These are phyloP conservation scores for Ophiostoma sp. DNA, from an alignment of 2,329 filamentous ascomycete genomes.

Conservation along the genomic window DNA sequence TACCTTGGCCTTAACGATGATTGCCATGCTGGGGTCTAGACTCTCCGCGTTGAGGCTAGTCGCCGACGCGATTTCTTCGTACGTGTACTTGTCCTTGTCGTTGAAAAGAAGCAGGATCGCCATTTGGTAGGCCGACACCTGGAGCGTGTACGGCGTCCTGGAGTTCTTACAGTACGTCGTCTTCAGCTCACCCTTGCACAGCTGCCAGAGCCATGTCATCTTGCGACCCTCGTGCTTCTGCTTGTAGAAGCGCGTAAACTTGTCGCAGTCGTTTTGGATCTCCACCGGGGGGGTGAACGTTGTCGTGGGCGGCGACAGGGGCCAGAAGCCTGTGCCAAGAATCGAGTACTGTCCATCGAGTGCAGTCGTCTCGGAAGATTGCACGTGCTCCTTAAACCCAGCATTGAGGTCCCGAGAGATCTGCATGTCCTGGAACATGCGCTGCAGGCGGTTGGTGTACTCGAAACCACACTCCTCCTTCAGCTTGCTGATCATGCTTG, in stretches of 20 bases:
- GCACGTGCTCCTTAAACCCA: constrained; percentile 73
- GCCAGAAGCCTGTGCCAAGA: constrained; percentile 96
- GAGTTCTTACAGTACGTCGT: constrained; percentile 84
- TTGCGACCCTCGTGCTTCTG: constrained; percentile 96
- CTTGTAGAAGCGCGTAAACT: constrained; percentile 87
- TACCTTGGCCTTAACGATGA: constrained; percentile 91
- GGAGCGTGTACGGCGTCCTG: constrained; percentile 93
- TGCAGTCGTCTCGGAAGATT: constrained; percentile 61
- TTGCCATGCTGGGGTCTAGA: constrained; percentile 76
- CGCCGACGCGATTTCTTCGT: constrained; percentile 78
- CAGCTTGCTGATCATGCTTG: constrained; percentile 98
- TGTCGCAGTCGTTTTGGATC: constrained; percentile 80
- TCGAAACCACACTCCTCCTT: constrained; percentile 98
- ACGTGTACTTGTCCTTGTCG: constrained; percentile 75
- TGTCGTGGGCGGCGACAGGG: constrained; percentile 77
- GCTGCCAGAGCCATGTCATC: constrained; percentile 94
- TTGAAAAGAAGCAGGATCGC: constrained; percentile 93
- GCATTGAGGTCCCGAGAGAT: constrained; percentile 96
- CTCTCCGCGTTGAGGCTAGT: constrained; percentile 77
- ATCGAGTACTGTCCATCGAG: constrained; percentile 88
- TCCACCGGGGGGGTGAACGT: constrained; percentile 82
- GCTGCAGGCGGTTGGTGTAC: constrained; percentile 98
- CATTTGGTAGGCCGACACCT: constrained; percentile 98
- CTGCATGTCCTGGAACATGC: constrained; percentile 99
- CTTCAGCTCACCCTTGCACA: constrained; percentile 95